Conservation (phyloP, 2,329 filamentous ascomycete species). For the Dactylonectria estremocensis region DNA sequence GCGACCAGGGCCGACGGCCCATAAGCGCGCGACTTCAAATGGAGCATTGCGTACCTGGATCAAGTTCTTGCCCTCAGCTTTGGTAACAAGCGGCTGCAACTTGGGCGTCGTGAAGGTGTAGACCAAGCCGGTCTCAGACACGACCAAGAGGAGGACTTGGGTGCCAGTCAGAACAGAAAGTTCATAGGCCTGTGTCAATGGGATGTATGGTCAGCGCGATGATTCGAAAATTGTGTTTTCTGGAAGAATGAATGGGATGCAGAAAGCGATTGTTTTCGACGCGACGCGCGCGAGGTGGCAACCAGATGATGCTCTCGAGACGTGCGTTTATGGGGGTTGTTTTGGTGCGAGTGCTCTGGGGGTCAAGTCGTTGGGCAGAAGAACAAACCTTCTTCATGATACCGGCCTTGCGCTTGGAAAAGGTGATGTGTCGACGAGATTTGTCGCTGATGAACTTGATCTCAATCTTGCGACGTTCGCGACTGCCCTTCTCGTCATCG, state of each 20-base stretch:
- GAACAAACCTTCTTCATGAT: slow-evolving; percentile 99
- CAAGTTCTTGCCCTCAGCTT: slow-evolving; percentile 98
- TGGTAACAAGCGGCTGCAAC: slow-evolving; percentile 97
- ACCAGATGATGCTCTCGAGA: neutral
- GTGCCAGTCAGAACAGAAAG: slow-evolving; percentile 97
- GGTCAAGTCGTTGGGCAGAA: slow-evolving; percentile 2
- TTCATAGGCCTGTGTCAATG: slow-evolving; percentile 84
- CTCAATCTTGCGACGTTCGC: slow-evolving; percentile 99
- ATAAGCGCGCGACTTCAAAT: neutral
- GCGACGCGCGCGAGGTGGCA: slow-evolving; percentile 13
- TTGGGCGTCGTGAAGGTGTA: slow-evolving; percentile 99
- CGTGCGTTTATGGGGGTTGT: slow-evolving; percentile 3
- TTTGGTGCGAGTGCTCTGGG: slow-evolving; percentile 7
- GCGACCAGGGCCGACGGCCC: neutral
- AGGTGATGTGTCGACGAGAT: slow-evolving; percentile 98
- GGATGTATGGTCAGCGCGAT: slow-evolving; percentile 39
- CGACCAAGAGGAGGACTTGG: slow-evolving; percentile 95
- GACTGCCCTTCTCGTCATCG: slow-evolving; percentile 96
- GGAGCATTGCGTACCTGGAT: slow-evolving; percentile 82
- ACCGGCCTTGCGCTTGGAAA: slow-evolving; percentile 99
- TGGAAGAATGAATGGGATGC: neutral
- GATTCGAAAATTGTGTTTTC: slow-evolving; percentile 6
- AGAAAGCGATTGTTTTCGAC: slow-evolving; percentile 3
- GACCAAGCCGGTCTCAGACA: slow-evolving; percentile 96
- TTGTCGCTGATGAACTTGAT: slow-evolving; percentile 99